These are phyloP conservation scores for Colletotrichum cereale DNA, from an alignment of 2,329 filamentous ascomycete species.

Conservation along the genomic window DNA sequence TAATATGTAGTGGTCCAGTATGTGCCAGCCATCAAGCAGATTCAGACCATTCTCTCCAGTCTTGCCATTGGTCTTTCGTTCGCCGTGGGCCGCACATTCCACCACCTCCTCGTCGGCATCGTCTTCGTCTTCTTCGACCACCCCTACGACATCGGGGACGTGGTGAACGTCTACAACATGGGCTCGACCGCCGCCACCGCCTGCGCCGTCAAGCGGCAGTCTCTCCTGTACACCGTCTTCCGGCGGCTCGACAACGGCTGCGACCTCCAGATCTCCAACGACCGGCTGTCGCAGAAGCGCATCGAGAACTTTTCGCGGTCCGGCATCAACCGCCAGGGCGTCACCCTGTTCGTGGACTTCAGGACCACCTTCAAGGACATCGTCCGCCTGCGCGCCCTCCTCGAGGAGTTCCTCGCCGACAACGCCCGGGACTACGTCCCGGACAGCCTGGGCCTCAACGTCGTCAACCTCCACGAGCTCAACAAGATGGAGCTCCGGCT, in stretches of 20 bases:
- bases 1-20: conserved; percentile 40
- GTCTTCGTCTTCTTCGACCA: conserved; percentile 82
- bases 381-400: conserved; percentile 68
- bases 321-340: conserved; percentile 70
- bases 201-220: conserved; percentile 47
- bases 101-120: conserved; percentile 77
- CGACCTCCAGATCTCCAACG: conserved; percentile 62
- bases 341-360: conserved; percentile 77
- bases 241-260: conserved; percentile 48
- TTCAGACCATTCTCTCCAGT: conserved; percentile 45
- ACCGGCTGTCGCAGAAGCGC: conserved; percentile 76
- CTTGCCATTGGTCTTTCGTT: conserved; percentile 69
- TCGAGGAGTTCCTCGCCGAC: conserved; percentile 74
- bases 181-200: conserved; percentile 38
- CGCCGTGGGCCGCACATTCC: conserved; percentile 79
- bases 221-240: conserved; percentile 52
- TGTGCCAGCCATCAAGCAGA: conserved; percentile 46
- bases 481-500: conserved; percentile 47
- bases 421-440: conserved; percentile 72
- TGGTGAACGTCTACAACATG: conserved; percentile 70
- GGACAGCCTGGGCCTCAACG: conserved; percentile 74
- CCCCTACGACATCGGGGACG: conserved; percentile 79
- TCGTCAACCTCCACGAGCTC: conserved; percentile 63
- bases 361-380: conserved; percentile 78
- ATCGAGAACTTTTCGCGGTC: conserved; percentile 79